Conservation (phyloP, 1,284 basidiomycete genomes). For the Cryptococcus sp. region DNA sequence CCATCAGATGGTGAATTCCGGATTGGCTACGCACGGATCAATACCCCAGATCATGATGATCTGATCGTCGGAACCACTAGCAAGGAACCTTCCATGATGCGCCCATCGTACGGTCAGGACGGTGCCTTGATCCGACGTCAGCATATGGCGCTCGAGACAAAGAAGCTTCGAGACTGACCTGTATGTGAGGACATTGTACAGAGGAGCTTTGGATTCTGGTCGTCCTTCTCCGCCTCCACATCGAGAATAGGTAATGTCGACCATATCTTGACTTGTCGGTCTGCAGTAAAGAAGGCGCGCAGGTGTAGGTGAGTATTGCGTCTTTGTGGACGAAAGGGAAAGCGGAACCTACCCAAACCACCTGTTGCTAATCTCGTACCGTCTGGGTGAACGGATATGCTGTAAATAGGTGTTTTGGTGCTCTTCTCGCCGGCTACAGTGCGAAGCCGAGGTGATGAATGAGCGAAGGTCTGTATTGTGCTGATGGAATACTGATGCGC, state of each 20-base stretch:
- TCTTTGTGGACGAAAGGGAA: neutral
- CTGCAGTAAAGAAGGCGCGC: conserved; percentile 44
- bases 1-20: neutral
- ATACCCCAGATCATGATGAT: conserved; percentile 97
- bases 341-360: conserved; percentile 61
- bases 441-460: neutral
- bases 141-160: neutral
- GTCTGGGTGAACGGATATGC: conserved; percentile 91
- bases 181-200: conserved; percentile 93
- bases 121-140: conserved; percentile 58
- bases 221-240: conserved; percentile 67
- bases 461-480: neutral
- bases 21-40: conserved; percentile 73
- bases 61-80: conserved; percentile 93
- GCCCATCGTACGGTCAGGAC: conserved; percentile 96
- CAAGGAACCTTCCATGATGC: conserved; percentile 88
- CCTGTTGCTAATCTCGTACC: conserved; percentile 94
- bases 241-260: conserved; percentile 89
- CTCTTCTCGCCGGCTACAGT: conserved; percentile 51
- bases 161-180: conserved; percentile 51
- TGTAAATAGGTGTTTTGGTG: conserved; percentile 85
- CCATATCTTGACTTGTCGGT: conserved; percentile 97
- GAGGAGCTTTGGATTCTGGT: conserved; percentile 78
- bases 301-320: neutral
- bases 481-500: neutral